A percentile compares a stretch with the other conserved stretches of the same genome.
These are phyloP conservation scores for Berberis thunbergii DNA, from an alignment of 164 flowering plant genomes.

Conservation along the genomic window DNA sequence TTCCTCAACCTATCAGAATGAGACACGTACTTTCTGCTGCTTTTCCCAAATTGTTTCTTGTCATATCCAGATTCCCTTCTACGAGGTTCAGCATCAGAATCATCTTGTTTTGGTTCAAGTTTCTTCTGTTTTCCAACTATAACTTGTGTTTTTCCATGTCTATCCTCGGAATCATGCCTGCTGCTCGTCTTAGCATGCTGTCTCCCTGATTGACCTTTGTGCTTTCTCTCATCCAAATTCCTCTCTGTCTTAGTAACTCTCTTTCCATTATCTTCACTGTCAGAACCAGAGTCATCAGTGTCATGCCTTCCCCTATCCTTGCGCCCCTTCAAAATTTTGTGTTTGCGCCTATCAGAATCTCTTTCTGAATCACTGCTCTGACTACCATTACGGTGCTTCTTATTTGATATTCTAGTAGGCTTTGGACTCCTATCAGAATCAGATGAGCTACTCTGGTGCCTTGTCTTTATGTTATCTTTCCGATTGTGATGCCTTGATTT, in stretches of 20 bases:
- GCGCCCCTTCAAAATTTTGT: constrained; percentile 10
- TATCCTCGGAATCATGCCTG: not conserved
- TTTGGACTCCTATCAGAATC: constrained; percentile 26
- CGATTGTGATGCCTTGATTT: constrained; percentile 7
- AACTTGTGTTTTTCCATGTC: constrained; percentile 1
- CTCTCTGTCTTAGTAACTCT: constrained; percentile 4
- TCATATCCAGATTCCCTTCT: not conserved
- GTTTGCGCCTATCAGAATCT: constrained; percentile 21
- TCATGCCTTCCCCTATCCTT: constrained; percentile 18
- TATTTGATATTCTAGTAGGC: constrained; percentile 8
- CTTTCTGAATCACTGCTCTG: constrained; percentile 17
- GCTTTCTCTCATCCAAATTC: constrained; percentile 3
- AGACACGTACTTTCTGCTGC: constrained; percentile 15
- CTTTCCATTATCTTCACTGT: not conserved
- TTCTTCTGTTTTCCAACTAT: constrained; percentile 7
- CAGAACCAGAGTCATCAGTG: constrained; percentile 19
- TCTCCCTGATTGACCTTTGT: too few relatives aligned
- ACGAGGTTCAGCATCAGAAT: constrained; percentile 27
- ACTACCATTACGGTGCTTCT: constrained; percentile 15
- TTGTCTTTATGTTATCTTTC: constrained; percentile 20
- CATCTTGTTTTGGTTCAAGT: constrained; percentile 12
- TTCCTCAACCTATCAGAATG: constrained; percentile 13
- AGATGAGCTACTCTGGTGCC: constrained; percentile 28
- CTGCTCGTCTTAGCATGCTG: too few relatives aligned
- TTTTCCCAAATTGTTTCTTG: constrained; percentile 6